Evolutionary conservation across 345 rosid species (phyloP).

Genomic region (Nephelium lappaceum): DNA sequence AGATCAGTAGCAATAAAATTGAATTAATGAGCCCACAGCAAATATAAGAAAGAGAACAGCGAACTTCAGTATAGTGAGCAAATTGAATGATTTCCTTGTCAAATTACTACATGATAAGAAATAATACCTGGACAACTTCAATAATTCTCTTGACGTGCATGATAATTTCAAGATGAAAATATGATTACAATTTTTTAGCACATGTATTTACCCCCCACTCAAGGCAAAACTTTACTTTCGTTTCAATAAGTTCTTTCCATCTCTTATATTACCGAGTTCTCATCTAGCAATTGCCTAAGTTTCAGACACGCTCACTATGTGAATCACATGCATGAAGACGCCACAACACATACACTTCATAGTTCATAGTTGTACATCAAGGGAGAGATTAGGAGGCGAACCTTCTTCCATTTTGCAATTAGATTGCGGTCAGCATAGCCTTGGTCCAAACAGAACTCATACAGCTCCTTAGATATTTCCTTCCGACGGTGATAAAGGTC

Average conservation of each 20-base stretch:
- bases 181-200: not conserved
- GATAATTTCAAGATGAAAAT: not conserved
- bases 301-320: not conserved
- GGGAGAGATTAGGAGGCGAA: slow-evolving; percentile 11
- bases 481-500: slow-evolving; percentile 66
- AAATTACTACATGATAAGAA: not conserved
- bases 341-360: not conserved
- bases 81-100: not conserved
- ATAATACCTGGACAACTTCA: not conserved
- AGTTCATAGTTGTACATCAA: not conserved
- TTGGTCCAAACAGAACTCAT: slow-evolving; percentile 79
- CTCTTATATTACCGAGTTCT: not conserved
- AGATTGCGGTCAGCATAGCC: slow-evolving; percentile 67
- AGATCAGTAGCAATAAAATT: not conserved
- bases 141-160: not conserved
- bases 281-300: not conserved
- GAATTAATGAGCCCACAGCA: not conserved
- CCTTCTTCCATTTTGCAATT: slow-evolving; percentile 78
- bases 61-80: not conserved
- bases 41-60: not conserved
- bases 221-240: not conserved
- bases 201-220: not conserved
- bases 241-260: not conserved
- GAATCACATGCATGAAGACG: not conserved
- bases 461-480: slow-evolving; percentile 74